Base-by-base conservation (phyloP, 2,329 filamentous ascomycete species). In the Fusarium sp. region DNA sequence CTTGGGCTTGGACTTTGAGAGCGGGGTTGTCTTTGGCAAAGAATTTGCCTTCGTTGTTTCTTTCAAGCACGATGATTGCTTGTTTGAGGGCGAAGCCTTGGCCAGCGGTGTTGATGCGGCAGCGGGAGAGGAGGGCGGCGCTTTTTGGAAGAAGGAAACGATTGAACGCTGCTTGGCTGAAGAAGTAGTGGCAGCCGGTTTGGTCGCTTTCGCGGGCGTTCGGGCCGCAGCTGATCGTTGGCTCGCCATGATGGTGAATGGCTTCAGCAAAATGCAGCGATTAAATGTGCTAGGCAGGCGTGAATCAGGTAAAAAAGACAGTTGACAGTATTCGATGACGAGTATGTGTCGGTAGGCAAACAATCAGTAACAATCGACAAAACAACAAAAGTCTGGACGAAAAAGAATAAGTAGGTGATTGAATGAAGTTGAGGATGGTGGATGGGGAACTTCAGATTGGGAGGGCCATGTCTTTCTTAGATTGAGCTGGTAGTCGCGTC, bases 11-110 rank as follows among this genome's bases (percentile, higher is more conserved):
- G 46, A 2, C 50, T 73, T 75, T 15, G 72, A 61, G 42, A 83
- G 83, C 56, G 87, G 87, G n/a, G 82, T 84, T 25, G 85, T 84
- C 77, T 87, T 79, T 65, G 82, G 82, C 25, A 82, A 76, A 72
- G 81, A 75, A 79, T 85, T 85, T 78, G 81, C 80, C 67, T 82
- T 83, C 23, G 81, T 83, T 32, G 83, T 82, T 74, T 85, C 84
- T 74, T 83, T 81, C 12, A 85, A 77, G 71, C 80, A 82, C 12
- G 82, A 80, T 12, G 81, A 77, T 28, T 65, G 71, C 60, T 78
- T 79, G 69, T 79, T 75, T 63, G 78, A 73, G 65, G 81, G 75
- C 68, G 79, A 78, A 64, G 79, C 78, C 77, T 82, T 80, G 67
- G 79, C 75, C 30, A 80, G 72, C 25, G 79, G 71, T 6, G 80